These are phyloP conservation scores for Yarrowia osloensis DNA, from an alignment of 805 yeast species.

Conservation along the genomic window DNA sequence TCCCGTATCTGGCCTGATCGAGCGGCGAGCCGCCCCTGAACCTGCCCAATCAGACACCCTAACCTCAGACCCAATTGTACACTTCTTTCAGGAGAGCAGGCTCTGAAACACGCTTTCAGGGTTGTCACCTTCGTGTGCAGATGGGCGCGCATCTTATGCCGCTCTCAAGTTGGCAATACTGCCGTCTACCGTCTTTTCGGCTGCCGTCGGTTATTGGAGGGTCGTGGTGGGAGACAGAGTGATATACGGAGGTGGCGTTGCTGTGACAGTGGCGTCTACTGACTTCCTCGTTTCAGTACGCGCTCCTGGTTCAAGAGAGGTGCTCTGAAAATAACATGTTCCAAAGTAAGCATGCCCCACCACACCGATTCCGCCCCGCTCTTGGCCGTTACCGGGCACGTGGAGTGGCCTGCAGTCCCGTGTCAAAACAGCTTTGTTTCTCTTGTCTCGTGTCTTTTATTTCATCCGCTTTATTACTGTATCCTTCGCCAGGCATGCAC, in stretches of 20 bases:
- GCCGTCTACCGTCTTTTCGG: conserved; percentile 1
- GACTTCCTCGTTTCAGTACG: background rate
- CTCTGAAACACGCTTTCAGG: background rate
- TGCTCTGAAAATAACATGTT: background rate
- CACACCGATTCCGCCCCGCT: background rate
- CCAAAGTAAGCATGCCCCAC: background rate
- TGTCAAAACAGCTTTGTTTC: background rate
- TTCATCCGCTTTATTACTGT: background rate
- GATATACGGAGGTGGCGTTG: background rate
- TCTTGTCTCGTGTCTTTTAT: background rate
- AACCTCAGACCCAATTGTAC: background rate
- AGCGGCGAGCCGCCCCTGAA: background rate
- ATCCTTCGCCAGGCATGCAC: background rate
- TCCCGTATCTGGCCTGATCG: background rate
- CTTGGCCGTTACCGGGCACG: conserved; percentile 7
- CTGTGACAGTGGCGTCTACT: background rate
- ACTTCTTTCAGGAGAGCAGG: background rate
- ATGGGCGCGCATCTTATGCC: background rate
- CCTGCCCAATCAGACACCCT: background rate
- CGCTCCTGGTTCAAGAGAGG: background rate
- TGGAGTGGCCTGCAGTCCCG: background rate
- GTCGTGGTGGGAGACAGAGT: background rate
- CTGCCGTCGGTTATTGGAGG: conserved; percentile 11
- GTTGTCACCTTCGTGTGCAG: background rate
- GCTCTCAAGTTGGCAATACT: conserved; percentile 8